Conservation (phyloP, 352 stramenopile genomes). For the Phytophthora litchii region DNA sequence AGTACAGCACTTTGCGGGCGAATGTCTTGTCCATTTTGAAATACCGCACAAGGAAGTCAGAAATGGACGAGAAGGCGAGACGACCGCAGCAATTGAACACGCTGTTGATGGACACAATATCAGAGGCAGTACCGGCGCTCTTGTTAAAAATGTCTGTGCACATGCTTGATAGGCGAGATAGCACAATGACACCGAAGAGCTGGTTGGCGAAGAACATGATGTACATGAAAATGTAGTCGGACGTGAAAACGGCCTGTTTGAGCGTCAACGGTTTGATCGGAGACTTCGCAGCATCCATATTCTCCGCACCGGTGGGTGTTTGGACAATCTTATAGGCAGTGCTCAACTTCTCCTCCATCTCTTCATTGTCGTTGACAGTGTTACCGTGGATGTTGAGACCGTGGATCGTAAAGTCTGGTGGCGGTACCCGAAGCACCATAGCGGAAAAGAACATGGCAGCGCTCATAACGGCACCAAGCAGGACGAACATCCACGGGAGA, state of each 20-base stretch:
- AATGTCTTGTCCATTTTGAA: constrained; percentile 49
- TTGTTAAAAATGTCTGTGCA: constrained; percentile 54
- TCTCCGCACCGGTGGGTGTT: constrained; percentile 27
- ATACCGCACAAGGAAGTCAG: constrained; percentile 41
- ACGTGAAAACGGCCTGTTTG: constrained; percentile 52
- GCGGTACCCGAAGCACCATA: constrained; percentile 52
- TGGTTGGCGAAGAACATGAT: constrained; percentile 69
- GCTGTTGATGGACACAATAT: constrained; percentile 64
- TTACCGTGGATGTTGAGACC: constrained; percentile 68
- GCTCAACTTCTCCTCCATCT: constrained; percentile 41
- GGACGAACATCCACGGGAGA: constrained; percentile 47
- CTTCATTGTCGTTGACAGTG: constrained; percentile 40
- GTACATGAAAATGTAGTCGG: constrained; percentile 68
- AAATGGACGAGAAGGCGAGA: constrained; percentile 44
- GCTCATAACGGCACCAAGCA: constrained; percentile 49
- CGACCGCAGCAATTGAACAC: constrained; percentile 60
- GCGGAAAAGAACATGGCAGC: constrained; percentile 49
- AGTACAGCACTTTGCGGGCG: constrained; percentile 62
- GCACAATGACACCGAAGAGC: constrained; percentile 65
- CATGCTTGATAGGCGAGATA: constrained; percentile 62
- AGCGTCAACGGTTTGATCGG: constrained; percentile 52
- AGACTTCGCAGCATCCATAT: constrained; percentile 31
- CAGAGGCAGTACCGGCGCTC: constrained; percentile 34
- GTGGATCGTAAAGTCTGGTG: constrained; percentile 45
- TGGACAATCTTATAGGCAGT: constrained; percentile 47